Evolutionary conservation across 2,329 filamentous ascomycete genomes (phyloP), one percentile per base, ranked within the genome.

Genomic region (Beauveria scarabaeidicola): DNA sequence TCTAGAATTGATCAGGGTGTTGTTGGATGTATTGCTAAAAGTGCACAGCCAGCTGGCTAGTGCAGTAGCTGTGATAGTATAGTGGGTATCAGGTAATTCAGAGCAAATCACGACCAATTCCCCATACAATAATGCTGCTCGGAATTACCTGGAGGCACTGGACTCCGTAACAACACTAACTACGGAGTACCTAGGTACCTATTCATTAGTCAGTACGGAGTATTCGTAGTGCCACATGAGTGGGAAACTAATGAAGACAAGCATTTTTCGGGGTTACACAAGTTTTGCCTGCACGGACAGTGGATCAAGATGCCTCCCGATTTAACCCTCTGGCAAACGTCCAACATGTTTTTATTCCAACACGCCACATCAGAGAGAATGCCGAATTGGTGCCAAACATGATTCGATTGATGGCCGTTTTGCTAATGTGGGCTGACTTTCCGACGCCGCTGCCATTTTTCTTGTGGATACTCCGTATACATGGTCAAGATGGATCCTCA

Each of bases 371-470:
- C n/a, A 4, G 36, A 36, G 43, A 56, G 43, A 11, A 19, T n/a
- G n/a, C n/a, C n/a, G n/a, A n/a, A n/a, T n/a, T n/a, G n/a, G n/a
- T n/a, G n/a, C n/a, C n/a, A 51, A 58, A 47, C 32, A 41, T 58
- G 36, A 11, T 15, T 47, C 46, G 55, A 58, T 23, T 51, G 25
- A 51, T 36, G 27, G 56, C 56, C 38, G 48, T 52, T 52, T 44
- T 51, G 55, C 40, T 58, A 40, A 46, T 58, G 56, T 58, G 56
- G 56, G 56, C 56, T 58, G 47, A 58, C 48, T 52, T 32, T 19
- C 2, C n/a, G 13, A 41, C 46, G 38, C n/a, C 25, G n/a, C 29
- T 27, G 19, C 25, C 19, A 25, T n/a, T 52, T 58, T 46, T 21
- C 19, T 52, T 27, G 55, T 51, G 55, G 55, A 50, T 41, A n/a